phyloP scores from a whole-genome alignment of 352 stramenopile genomes.

The Plasmopara halstedii region DNA sequence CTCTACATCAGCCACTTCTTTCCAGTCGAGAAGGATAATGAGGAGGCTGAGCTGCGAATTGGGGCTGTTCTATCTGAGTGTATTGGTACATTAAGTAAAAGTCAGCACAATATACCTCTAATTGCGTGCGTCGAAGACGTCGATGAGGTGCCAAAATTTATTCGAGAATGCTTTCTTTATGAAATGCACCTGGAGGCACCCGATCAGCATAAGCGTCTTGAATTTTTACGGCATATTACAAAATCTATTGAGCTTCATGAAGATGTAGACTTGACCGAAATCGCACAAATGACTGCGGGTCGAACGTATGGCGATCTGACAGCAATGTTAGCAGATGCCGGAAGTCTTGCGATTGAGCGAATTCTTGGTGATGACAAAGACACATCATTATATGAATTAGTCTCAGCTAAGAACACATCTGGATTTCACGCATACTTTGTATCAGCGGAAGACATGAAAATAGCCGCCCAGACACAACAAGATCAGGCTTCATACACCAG shows the following conservation, averaged over 20 bases:
- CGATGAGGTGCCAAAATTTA: constrained; percentile 70
- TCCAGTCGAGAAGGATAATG: constrained; percentile 65
- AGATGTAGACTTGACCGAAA: constrained; percentile 44
- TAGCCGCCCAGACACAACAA: constrained; percentile 56
- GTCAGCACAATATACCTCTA: constrained; percentile 48
- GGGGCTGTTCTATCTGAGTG: constrained; percentile 58
- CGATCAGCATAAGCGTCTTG: constrained; percentile 39
- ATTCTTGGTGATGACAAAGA: constrained; percentile 21
- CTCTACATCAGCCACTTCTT: constrained; percentile 82
- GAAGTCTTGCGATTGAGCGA: constrained; percentile 39
- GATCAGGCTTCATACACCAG: constrained; percentile 56
- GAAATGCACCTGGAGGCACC: constrained; percentile 60
- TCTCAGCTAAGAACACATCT: constrained; percentile 16
- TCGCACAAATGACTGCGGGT: constrained; percentile 64
- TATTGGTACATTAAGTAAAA: constrained; percentile 44
- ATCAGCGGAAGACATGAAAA: constrained; percentile 36
- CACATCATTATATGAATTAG: constrained; percentile 19
- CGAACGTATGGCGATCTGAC: constrained; percentile 68
- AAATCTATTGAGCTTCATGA: constrained; percentile 26
- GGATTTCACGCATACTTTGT: constrained; percentile 24
- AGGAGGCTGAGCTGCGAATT: constrained; percentile 62
- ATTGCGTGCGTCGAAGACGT: constrained; percentile 75
- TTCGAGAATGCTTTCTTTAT: constrained; percentile 77
- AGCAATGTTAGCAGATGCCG: constrained; percentile 57
- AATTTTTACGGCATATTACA: constrained; percentile 46